Base-by-base conservation (phyloP, 2,329 filamentous ascomycete genomes). In the Colletotrichum shisoi region DNA sequence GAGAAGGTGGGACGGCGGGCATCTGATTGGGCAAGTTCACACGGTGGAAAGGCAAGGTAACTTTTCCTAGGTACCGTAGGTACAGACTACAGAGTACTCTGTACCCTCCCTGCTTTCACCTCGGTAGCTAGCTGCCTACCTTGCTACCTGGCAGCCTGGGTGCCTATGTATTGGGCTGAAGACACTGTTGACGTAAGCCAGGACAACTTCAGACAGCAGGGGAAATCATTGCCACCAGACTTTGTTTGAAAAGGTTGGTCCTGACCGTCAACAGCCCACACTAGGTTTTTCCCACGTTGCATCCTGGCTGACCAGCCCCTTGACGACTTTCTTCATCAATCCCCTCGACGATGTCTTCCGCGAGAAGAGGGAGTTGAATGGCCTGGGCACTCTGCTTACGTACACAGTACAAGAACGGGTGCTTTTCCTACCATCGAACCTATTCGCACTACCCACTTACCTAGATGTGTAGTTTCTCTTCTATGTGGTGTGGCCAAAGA, bases 211-310 rank as follows among this genome's bases (percentile, higher is more conserved):
- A 34, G 24, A 34, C 31, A 34, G 7, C 31, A 34, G 31, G 31
- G 21, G 4, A 5, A 27, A 8, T 4, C n/a, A 31, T 15, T 31
- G 46, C 7, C 15, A 49, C n/a, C 8, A 49, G 46, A 49, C 24
- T 15, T 9, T n/a, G 17, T 31, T 34, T 34, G 24, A 17, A 37
- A 44, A 34, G 11, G 19, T 51, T 27, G 9, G 9, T 52, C 9
- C 3, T 9, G 17, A 52, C 17, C 12, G 13, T 9, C 4, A 37
- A 19, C 27, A 54, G 54, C 61, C 54, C 48, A 34, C 64, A n/a
- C 64, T 51, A 64, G 37, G 54, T 49, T 67, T 58, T 67, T 31
- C 24, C 64, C 64, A 67, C 64, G 64, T 67, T 67, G 64, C 61
- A 67, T 64, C 64, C 64, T 64, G 24, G 64, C 64, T 44, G 34